Evolutionary conservation across 2,329 filamentous ascomycete species (phyloP).

Genomic region (Neodidymelliopsis sp.): DNA sequence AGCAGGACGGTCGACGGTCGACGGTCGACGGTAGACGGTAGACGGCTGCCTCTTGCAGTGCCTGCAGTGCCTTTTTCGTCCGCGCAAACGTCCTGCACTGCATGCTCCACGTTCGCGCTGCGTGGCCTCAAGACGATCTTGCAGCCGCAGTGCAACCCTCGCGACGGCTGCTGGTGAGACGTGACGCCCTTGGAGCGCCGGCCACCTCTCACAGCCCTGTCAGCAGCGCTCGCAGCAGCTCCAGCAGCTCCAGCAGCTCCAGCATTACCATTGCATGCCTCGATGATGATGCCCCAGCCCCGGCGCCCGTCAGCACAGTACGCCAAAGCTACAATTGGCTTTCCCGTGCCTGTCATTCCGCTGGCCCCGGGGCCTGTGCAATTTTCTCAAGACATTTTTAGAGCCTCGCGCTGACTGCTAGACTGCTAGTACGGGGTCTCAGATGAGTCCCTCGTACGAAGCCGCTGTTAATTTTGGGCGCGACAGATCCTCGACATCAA

Average conservation of each 20-base stretch:
- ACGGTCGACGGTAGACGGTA: too few relatives aligned
- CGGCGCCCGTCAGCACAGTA: constrained; percentile 21
- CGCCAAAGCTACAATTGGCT: neutral
- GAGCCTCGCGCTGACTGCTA: constrained; percentile 2
- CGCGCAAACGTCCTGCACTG: neutral
- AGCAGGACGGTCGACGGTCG: too few relatives aligned
- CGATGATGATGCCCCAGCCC: constrained; percentile 7
- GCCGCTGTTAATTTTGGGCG: constrained; percentile 7
- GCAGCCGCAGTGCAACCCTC: constrained; percentile 10
- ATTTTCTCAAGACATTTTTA: constrained; percentile 5
- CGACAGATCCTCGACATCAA: neutral
- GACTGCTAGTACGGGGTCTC: constrained; percentile 3
- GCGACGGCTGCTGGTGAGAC: constrained; percentile 11
- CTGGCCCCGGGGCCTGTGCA: neutral
- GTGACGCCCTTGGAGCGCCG: too few relatives aligned
- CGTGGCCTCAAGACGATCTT: constrained; percentile 15
- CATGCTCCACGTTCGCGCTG: constrained; percentile 10
- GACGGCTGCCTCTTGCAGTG: too few relatives aligned
- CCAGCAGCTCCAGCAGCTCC: too few relatives aligned
- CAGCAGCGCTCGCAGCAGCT: too few relatives aligned
- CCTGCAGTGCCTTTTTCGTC: too few relatives aligned
- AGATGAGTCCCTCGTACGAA: constrained; percentile 12
- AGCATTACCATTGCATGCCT: too few relatives aligned
- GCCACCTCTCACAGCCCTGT: constrained; percentile 18
- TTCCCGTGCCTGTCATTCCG: neutral